A percentile compares a stretch with the other conserved stretches of the same genome.
Evolutionary conservation across 352 stramenopile species (phyloP).

Genomic region (Pythium insidiosum): DNA sequence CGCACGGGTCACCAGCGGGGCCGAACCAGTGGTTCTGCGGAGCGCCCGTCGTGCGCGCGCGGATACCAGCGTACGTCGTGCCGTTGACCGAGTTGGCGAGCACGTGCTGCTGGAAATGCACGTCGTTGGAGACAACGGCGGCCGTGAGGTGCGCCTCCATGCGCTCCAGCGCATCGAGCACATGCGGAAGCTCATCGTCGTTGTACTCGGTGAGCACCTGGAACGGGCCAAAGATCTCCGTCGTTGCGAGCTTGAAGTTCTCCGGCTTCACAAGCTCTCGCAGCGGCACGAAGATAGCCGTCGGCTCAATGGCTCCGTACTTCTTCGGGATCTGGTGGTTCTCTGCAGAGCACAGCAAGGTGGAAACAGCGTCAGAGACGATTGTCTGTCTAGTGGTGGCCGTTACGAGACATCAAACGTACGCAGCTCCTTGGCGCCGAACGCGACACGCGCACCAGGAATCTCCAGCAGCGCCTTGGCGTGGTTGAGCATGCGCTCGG

Average conservation of each 20-base stretch:
- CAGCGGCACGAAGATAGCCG: conserved; percentile 95
- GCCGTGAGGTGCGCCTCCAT: conserved; percentile 98
- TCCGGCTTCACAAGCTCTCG: conserved; percentile 93
- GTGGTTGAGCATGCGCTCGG: conserved; percentile 93
- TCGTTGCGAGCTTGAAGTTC: conserved; percentile 92
- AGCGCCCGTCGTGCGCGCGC: conserved; percentile 93
- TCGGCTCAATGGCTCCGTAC: conserved; percentile 97
- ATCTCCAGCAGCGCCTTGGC: conserved; percentile 88
- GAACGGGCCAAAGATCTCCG: conserved; percentile 98
- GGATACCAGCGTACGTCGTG: conserved; percentile 96
- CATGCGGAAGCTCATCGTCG: conserved; percentile 82
- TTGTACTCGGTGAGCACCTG: conserved; percentile 95
- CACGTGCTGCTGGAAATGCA: conserved; percentile 91
- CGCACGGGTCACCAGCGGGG: conserved; percentile 93
- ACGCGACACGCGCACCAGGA: conserved; percentile 91
- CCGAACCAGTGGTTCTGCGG: conserved; percentile 96
- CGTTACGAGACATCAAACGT: conserved; percentile 9
- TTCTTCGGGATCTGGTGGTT: conserved; percentile 92
- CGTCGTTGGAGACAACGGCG: conserved; percentile 96
- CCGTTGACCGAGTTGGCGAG: conserved; percentile 98
- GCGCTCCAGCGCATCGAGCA: conserved; percentile 92
- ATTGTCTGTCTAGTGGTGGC: background rate
- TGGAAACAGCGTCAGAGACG: background rate
- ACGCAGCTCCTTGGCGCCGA: conserved; percentile 90
- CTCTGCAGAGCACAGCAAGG: conserved; percentile 21